These are phyloP conservation scores for Massarina eburnea DNA, from an alignment of 2,329 filamentous ascomycete species.

Conservation along the genomic window DNA sequence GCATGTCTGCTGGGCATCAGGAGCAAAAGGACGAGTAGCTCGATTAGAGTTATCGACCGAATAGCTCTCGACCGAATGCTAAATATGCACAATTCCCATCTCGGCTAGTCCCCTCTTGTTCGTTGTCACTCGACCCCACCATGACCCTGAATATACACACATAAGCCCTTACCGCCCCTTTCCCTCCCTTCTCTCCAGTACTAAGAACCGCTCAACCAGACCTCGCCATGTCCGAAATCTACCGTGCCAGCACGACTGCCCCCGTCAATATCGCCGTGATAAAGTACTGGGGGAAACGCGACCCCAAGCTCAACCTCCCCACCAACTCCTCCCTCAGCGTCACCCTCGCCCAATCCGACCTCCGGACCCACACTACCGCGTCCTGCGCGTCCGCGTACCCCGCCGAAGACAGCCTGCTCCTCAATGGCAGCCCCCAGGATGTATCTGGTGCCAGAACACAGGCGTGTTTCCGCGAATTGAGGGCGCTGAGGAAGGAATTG, in stretches of 20 bases:
- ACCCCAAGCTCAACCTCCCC: constrained; percentile 89
- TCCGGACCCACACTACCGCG: constrained; percentile 94
- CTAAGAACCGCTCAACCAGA: neutral
- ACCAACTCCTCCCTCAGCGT: constrained; percentile 98
- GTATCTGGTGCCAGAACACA: constrained; percentile 88
- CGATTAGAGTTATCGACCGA: constrained; percentile 4
- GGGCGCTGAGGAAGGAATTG: constrained; percentile 72
- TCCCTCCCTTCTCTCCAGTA: neutral
- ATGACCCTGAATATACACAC: constrained; percentile 3
- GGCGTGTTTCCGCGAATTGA: constrained; percentile 87
- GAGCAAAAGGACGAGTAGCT: constrained; percentile 24
- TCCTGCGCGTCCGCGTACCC: constrained; percentile 77
- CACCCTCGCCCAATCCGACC: constrained; percentile 88
- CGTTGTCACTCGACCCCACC: neutral
- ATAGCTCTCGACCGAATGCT: neutral
- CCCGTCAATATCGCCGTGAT: constrained; percentile 98
- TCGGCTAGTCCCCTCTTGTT: neutral
- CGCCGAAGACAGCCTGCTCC: constrained; percentile 69
- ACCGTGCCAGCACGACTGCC: constrained; percentile 92
- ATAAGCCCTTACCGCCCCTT: neutral
- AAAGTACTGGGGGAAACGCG: constrained; percentile 99
- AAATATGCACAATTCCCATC: neutral
- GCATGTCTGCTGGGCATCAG: constrained; percentile 28
- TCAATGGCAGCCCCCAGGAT: constrained; percentile 83
- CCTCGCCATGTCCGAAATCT: constrained; percentile 58